A percentile compares a stretch with the other conserved stretches of the same genome.
phyloP scores from a whole-genome alignment of 192 early-diverging fungal genomes.

The Entomortierella chlamydospora region DNA sequence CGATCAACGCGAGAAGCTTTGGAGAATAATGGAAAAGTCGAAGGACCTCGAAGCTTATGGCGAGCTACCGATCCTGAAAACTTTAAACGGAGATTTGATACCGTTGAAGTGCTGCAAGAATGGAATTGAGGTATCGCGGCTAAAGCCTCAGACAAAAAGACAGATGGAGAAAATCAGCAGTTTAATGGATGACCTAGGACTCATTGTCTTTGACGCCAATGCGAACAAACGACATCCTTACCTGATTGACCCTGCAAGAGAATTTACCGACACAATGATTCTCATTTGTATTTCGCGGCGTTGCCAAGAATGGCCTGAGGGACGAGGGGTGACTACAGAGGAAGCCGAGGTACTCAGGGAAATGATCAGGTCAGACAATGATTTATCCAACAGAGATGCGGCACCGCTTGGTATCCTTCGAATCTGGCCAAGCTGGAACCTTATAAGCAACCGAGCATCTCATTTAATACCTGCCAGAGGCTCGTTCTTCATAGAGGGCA shows the following conservation, averaged over 20 bases:
- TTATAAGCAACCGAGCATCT: not conserved
- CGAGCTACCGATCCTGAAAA: constrained; percentile 8
- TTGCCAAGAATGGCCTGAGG: not conserved
- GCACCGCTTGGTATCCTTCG: not conserved
- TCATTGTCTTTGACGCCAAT: constrained; percentile 2
- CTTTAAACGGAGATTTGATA: not conserved
- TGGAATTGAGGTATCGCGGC: not conserved
- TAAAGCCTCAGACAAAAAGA: not conserved
- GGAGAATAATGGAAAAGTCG: not conserved
- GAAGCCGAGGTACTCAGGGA: constrained; percentile 3
- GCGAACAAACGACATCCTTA: constrained; percentile 2
- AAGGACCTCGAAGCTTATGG: not conserved
- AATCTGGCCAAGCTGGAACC: constrained; percentile 12
- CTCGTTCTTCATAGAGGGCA: not conserved
- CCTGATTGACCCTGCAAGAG: not conserved
- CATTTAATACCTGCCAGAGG: constrained; percentile 10
- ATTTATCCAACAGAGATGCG: not conserved
- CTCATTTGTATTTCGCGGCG: not conserved
- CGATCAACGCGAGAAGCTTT: not conserved
- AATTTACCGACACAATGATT: not conserved
- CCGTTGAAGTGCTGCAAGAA: not conserved
- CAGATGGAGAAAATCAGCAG: not conserved
- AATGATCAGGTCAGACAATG: not conserved
- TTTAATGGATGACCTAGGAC: not conserved
- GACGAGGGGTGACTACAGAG: not conserved